Evolutionary conservation across 2,329 filamentous ascomycete species (phyloP).

Genomic region (Aurifilum marmelostoma): DNA sequence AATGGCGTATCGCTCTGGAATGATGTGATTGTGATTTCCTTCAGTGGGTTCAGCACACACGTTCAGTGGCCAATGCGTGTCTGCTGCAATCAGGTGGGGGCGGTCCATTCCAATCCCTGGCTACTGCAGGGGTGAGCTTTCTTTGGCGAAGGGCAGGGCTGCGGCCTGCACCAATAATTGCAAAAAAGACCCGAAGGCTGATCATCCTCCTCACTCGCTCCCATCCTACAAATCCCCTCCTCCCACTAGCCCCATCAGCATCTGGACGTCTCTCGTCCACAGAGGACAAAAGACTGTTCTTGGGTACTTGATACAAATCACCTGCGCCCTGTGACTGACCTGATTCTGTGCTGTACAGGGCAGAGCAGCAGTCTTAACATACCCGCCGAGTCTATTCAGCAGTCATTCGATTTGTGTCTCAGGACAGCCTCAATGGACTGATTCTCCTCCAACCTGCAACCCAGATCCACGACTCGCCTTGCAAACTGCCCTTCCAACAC

Average conservation of each 20-base stretch:
- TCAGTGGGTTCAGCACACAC: conserved; percentile 4
- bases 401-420: conserved; percentile 29
- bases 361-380: neutral
- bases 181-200: neutral
- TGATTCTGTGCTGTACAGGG: neutral
- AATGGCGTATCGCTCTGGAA: neutral
- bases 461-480: conserved; percentile 19
- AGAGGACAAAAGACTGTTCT: neutral
- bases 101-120: conserved; percentile 1
- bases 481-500: neutral
- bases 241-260: neutral
- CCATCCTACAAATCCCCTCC: neutral
- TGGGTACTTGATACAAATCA: neutral
- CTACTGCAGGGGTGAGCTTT: conserved; percentile 7
- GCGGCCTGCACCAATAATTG: neutral
- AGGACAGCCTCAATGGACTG: conserved; percentile 27
- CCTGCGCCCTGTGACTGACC: neutral
- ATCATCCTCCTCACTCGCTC: neutral
- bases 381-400: conserved; percentile 12
- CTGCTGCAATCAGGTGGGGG: conserved; percentile 4
- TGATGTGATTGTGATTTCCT: conserved; percentile 7
- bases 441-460: conserved; percentile 25
- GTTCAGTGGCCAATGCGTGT: conserved; percentile 17
- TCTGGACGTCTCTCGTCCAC: neutral
- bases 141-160: neutral